A percentile compares a stretch with the other conserved stretches of the same genome.
phyloP scores from a whole-genome alignment of 495 filamentous ascomycete species.

The Paragyromitra xinjiangensis region DNA sequence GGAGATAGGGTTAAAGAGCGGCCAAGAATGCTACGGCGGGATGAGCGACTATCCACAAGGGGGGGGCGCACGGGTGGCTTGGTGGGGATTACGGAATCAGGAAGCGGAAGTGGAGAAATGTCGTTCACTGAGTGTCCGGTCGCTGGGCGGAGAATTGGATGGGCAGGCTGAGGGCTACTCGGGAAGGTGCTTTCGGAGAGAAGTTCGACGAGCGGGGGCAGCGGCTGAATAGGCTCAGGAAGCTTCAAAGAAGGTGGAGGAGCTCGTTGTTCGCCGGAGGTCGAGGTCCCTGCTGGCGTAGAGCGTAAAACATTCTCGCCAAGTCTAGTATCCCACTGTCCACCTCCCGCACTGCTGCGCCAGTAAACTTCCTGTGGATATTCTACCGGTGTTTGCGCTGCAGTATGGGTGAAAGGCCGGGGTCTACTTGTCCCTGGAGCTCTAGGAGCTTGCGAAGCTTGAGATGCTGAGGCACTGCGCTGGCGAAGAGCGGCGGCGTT shows the following conservation, averaged over 20 bases:
- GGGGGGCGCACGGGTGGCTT: slow-evolving; percentile 16
- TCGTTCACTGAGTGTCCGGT: background rate
- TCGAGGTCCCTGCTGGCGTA: background rate
- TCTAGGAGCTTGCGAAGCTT: background rate
- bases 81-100: slow-evolving; percentile 21
- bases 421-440: slow-evolving; percentile 6
- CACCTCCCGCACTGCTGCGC: slow-evolving; percentile 22
- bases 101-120: slow-evolving; percentile 33
- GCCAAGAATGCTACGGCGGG: slow-evolving; percentile 30
- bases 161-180: slow-evolving; percentile 10
- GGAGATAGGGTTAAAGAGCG: slow-evolving; percentile 36
- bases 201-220: slow-evolving; percentile 38
- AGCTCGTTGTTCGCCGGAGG: slow-evolving; percentile 9
- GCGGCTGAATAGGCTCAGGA: slow-evolving; percentile 50
- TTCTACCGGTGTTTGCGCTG: slow-evolving; percentile 32
- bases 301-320: slow-evolving; percentile 19
- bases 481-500: background rate
- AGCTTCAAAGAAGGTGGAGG: slow-evolving; percentile 45
- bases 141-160: slow-evolving; percentile 21
- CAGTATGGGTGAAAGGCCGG: slow-evolving; percentile 12
- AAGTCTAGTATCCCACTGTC: slow-evolving; percentile 33
- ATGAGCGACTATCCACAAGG: background rate
- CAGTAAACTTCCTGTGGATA: slow-evolving; percentile 42
- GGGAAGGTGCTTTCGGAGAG: slow-evolving; percentile 12
- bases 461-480: slow-evolving; percentile 16